These are phyloP conservation scores for Leccinum boreale DNA, from an alignment of 768 basidiomycete genomes.

Conservation along the genomic window DNA sequence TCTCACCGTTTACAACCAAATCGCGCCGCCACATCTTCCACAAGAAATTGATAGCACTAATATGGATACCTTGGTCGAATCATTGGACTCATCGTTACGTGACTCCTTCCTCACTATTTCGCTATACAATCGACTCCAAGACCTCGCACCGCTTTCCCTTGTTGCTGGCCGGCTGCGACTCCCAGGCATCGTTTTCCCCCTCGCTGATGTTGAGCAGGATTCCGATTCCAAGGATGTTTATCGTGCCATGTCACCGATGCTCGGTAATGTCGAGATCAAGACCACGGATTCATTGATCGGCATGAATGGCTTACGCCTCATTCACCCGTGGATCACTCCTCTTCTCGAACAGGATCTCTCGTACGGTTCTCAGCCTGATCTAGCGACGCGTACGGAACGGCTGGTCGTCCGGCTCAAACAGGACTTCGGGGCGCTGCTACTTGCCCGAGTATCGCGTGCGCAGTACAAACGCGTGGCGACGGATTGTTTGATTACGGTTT, in stretches of 20 bases:
- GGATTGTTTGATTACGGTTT: too few relatives aligned
- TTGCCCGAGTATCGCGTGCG: too few relatives aligned
- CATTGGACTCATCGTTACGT: background rate
- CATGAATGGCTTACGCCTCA: background rate
- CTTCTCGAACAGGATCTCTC: background rate
- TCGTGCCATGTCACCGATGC: background rate
- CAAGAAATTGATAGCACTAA: background rate
- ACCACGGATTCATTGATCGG: background rate
- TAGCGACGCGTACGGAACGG: too few relatives aligned
- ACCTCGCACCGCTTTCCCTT: background rate
- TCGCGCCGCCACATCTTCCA: background rate
- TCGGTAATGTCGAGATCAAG: background rate
- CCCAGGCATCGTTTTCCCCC: too few relatives aligned
- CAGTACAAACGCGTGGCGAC: too few relatives aligned
- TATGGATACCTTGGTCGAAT: background rate
- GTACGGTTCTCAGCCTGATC: background rate
- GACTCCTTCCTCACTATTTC: background rate
- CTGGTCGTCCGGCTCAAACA: too few relatives aligned
- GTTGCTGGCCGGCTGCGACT: background rate
- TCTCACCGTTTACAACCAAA: background rate
- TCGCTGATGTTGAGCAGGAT: background rate
- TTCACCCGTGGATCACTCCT: background rate
- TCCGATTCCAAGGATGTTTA: background rate
- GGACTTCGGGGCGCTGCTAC: too few relatives aligned
- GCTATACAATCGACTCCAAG: background rate